Percentiles rank a stretch among this genome's conserved stretches.
These are phyloP conservation scores for Apiospora kogelbergensis DNA, from an alignment of 2,329 filamentous ascomycete species.

Conservation along the genomic window DNA sequence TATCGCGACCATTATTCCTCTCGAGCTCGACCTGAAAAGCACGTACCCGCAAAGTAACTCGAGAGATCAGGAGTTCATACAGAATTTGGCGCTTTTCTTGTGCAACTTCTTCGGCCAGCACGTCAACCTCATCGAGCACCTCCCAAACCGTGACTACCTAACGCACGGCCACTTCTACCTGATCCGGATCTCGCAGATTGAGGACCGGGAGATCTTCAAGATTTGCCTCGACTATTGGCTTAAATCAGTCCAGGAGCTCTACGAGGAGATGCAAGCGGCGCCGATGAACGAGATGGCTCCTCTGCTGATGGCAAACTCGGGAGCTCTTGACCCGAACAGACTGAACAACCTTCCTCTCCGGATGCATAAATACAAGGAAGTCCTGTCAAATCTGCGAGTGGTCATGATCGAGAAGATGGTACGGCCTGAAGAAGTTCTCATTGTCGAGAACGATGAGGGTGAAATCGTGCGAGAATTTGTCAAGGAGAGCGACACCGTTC, in stretches of 20 bases:
- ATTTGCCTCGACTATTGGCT: slow-evolving; percentile 99
- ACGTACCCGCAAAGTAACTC: slow-evolving; percentile 92
- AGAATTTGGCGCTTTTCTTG: slow-evolving; percentile 92
- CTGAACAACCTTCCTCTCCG: slow-evolving; percentile 88
- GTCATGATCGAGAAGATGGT: slow-evolving; percentile 99
- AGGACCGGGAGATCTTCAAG: slow-evolving; percentile 99
- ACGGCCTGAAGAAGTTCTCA: slow-evolving; percentile 91
- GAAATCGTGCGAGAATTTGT: slow-evolving; percentile 99
- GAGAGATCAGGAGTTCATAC: slow-evolving; percentile 94
- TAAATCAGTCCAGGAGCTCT: slow-evolving; percentile 94
- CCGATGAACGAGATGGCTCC: slow-evolving; percentile 93
- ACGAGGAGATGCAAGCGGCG: slow-evolving; percentile 97
- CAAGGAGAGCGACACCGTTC: slow-evolving; percentile 98
- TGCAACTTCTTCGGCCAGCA: slow-evolving; percentile 97
- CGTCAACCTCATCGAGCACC: slow-evolving; percentile 90
- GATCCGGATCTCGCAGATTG: slow-evolving; percentile 96
- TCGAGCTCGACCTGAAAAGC: slow-evolving; percentile 84
- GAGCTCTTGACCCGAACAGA: slow-evolving; percentile 81
- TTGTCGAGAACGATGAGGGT: slow-evolving; percentile 99
- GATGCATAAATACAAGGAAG: slow-evolving; percentile 97
- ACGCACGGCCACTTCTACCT: slow-evolving; percentile 97
- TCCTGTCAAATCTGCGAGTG: slow-evolving; percentile 87
- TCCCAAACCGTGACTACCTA: slow-evolving; percentile 92
- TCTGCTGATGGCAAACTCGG: slow-evolving; percentile 79
- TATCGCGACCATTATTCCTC: slow-evolving; percentile 89